Conservation (phyloP, 139 green algal genomes). For the Tetradesmus lagerheimii region DNA sequence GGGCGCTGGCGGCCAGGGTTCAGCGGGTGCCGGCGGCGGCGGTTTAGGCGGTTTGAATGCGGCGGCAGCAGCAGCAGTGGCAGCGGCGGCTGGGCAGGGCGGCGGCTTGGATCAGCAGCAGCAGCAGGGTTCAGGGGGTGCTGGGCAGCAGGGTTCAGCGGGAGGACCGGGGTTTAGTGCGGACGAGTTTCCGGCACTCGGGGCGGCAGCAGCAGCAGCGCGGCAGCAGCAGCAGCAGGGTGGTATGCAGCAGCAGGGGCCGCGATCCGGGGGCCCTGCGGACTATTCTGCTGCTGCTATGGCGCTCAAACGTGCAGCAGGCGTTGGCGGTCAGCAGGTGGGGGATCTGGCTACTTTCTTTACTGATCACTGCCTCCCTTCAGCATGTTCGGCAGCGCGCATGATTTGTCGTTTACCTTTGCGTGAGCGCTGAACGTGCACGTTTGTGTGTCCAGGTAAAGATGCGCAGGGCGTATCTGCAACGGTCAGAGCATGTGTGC, state of each 20-base stretch:
- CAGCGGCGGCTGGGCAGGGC: slow-evolving; percentile 22
- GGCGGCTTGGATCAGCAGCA: not conserved
- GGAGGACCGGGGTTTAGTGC: slow-evolving; percentile 10
- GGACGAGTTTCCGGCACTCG: slow-evolving; percentile 57
- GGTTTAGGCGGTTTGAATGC: not conserved
- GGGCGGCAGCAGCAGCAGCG: slow-evolving; percentile 38
- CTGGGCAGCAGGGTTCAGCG: not conserved
- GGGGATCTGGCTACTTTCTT: not conserved
- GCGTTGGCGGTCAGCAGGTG: slow-evolving; percentile 47
- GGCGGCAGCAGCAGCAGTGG: not conserved
- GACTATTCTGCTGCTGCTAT: slow-evolving; percentile 45
- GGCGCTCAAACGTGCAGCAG: slow-evolving; percentile 43
- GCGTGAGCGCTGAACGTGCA: too few species aligned
- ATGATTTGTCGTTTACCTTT: too few species aligned
- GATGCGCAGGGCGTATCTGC: too few species aligned
- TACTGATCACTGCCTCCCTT: too few species aligned
- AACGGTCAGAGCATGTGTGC: too few species aligned
- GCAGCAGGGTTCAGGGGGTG: not conserved
- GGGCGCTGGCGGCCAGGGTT: not conserved
- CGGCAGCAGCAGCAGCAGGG: slow-evolving; percentile 19
- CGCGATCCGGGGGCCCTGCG: not conserved
- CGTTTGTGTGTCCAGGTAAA: too few species aligned
- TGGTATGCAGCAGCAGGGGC: slow-evolving; percentile 11
- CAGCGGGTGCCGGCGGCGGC: not conserved
- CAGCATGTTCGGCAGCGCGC: too few species aligned